A percentile compares a stretch with the other conserved stretches of the same genome.
These are phyloP conservation scores for Selenicereus undatus DNA, from an alignment of 148 eudicot genomes.

Conservation along the genomic window DNA sequence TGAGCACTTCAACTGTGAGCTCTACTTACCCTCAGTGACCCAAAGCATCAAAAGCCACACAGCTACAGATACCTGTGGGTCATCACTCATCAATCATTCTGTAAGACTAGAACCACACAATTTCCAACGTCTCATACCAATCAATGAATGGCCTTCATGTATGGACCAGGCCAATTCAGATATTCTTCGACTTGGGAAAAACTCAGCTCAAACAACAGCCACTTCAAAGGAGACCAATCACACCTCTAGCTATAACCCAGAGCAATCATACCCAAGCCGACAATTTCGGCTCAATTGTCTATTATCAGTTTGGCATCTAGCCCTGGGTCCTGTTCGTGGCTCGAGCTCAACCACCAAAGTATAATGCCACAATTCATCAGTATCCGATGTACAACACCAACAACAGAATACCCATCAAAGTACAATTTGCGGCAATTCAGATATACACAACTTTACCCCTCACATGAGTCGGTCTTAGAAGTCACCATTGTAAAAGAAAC, in stretches of 20 bases:
- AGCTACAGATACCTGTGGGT: background rate
- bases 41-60: conserved; percentile 8
- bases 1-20: background rate
- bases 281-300: background rate
- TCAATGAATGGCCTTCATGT: background rate
- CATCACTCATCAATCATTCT: background rate
- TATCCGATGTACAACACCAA: background rate
- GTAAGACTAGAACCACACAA: background rate
- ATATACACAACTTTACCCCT: no score
- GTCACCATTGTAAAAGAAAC: no score
- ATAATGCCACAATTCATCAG: background rate
- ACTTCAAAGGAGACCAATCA: background rate
- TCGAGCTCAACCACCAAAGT: background rate
- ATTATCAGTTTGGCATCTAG: background rate
- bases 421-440: background rate
- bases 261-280: background rate
- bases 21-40: background rate
- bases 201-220: background rate
- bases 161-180: background rate
- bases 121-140: background rate
- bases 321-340: background rate
- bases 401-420: background rate
- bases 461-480: no score
- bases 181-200: background rate
- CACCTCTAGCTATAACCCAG: background rate